These are phyloP conservation scores for Micractinium sp. DNA, from an alignment of 139 green algal genomes.

Conservation along the genomic window DNA sequence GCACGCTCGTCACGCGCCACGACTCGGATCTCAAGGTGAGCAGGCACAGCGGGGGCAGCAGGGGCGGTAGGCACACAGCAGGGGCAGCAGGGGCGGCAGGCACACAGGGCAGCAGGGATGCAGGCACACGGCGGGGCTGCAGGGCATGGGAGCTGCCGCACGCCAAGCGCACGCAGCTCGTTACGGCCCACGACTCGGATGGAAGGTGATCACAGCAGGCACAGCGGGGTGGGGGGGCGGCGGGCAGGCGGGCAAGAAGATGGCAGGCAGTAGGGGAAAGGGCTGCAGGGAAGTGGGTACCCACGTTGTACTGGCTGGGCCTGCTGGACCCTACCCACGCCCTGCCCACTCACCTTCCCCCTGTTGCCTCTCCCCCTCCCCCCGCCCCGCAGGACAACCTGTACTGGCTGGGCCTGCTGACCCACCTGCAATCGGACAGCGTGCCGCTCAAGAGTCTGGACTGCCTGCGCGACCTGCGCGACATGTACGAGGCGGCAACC, in stretches of 20 bases:
- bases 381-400: conserved; percentile 73
- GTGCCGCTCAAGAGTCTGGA: conserved; percentile 90
- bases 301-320: conserved; percentile 93
- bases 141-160: too few relatives aligned
- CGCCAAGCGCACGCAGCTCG: too few relatives aligned
- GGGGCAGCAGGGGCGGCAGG: too few relatives aligned
- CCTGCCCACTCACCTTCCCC: not conserved
- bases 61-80: too few relatives aligned
- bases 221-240: too few relatives aligned
- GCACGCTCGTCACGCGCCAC: conserved; percentile 93
- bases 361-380: not conserved
- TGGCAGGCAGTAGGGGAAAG: too few relatives aligned
- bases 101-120: too few relatives aligned
- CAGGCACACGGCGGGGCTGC: too few relatives aligned
- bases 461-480: conserved; percentile 87
- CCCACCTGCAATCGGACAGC: conserved; percentile 83
- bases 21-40: conserved; percentile 92
- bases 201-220: too few relatives aligned
- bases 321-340: conserved; percentile 76
- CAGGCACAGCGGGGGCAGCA: not conserved
- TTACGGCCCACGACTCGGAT: too few relatives aligned
- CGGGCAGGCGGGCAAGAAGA: too few relatives aligned
- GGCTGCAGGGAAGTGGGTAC: too few relatives aligned
- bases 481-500: conserved; percentile 85
- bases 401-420: conserved; percentile 95